These are phyloP conservation scores for Rhytidiadelphus loreus DNA, from an alignment of 225 moss, liverwort and hornwort genomes.

Conservation along the genomic window DNA sequence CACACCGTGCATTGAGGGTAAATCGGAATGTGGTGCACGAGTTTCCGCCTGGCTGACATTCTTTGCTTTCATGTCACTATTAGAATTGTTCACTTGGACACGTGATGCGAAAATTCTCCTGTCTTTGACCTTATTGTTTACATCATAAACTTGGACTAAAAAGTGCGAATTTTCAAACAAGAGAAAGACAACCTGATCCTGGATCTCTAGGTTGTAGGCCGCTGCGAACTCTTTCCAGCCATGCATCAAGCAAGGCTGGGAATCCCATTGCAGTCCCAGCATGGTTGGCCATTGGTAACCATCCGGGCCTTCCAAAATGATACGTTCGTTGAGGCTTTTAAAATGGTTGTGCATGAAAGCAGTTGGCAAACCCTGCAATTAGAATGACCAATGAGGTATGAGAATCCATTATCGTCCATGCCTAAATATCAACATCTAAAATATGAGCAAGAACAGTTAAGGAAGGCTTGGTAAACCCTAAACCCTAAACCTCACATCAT, in stretches of 20 bases:
- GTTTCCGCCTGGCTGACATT: background rate
- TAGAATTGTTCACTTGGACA: background rate
- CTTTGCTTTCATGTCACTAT: background rate
- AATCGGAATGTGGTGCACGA: background rate
- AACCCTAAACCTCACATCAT: background rate
- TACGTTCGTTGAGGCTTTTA: background rate
- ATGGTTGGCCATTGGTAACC: constrained; percentile 6
- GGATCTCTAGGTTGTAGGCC: constrained; percentile 2
- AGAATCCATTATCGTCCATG: background rate
- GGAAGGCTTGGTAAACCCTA: background rate
- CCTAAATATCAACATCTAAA: background rate
- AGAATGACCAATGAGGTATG: background rate
- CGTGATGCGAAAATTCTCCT: background rate
- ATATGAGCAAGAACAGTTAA: background rate
- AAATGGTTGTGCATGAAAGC: background rate
- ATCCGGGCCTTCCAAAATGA: constrained; percentile 18
- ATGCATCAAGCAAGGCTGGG: constrained; percentile 8
- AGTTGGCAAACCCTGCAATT: constrained; percentile 9
- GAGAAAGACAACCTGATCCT: constrained; percentile 16
- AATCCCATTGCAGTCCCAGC: constrained; percentile 8
- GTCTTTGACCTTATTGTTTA: background rate
- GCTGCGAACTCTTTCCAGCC: constrained; percentile 31
- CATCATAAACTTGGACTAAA: constrained; percentile 26
- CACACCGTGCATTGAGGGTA: background rate
- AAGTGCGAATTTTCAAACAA: constrained; percentile 12